phyloP scores from a whole-genome alignment of 2,329 filamentous ascomycete species.

The Spiromastix sp. region DNA sequence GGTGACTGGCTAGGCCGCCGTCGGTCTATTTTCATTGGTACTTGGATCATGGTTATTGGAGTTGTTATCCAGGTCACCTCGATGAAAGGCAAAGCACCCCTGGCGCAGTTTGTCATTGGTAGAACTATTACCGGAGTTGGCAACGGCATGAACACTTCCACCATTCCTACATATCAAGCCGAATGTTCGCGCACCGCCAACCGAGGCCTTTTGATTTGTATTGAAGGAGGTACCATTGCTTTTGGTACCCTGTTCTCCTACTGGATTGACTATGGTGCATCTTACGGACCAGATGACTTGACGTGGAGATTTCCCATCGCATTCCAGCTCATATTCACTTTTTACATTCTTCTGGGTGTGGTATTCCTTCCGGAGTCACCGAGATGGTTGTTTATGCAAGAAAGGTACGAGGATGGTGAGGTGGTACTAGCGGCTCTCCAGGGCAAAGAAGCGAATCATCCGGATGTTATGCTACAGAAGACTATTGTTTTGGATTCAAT shows the following conservation, averaged over 20 bases:
- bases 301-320: slow-evolving; percentile 39
- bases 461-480: slow-evolving; percentile 44
- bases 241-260: slow-evolving; percentile 37
- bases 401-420: slow-evolving; percentile 33
- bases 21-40: slow-evolving; percentile 42
- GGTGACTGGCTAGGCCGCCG: slow-evolving; percentile 19
- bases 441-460: slow-evolving; percentile 35
- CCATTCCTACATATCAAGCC: slow-evolving; percentile 38
- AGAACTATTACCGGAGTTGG: slow-evolving; percentile 39
- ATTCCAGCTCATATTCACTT: slow-evolving; percentile 37
- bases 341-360: slow-evolving; percentile 30
- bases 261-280: slow-evolving; percentile 33
- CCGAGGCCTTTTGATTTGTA: slow-evolving; percentile 47
- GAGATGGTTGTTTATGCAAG: slow-evolving; percentile 18
- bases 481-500: slow-evolving; percentile 55
- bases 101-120: slow-evolving; percentile 39
- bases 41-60: slow-evolving; percentile 34
- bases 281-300: slow-evolving; percentile 13
- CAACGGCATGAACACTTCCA: slow-evolving; percentile 42
- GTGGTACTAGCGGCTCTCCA: slow-evolving; percentile 37
- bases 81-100: slow-evolving; percentile 21
- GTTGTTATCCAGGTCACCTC: slow-evolving; percentile 14
- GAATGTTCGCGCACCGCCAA: slow-evolving; percentile 41
- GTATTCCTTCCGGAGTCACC: slow-evolving; percentile 26
- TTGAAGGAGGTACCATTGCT: slow-evolving; percentile 38